phyloP scores from a whole-genome alignment of 139 green algal species.

The Ulvella scutata region DNA sequence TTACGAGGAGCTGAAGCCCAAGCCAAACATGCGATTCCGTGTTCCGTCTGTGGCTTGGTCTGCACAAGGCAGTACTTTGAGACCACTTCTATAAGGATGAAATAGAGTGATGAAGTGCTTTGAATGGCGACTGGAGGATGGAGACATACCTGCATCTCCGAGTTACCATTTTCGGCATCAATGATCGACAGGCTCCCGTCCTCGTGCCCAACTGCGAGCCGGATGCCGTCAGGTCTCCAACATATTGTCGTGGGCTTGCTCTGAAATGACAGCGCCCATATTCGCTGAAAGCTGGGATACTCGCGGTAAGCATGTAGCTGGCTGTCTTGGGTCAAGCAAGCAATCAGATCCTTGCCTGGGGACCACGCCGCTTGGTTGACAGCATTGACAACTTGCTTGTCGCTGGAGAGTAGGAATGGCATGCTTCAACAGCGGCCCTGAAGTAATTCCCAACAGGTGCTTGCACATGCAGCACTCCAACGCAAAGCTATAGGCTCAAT shows the following conservation, averaged over 20 bases:
- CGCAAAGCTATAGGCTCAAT: too few relatives aligned
- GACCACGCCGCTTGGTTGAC: not conserved
- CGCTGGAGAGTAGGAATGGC: not conserved
- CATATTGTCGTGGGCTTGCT: not conserved
- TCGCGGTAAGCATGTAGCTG: not conserved
- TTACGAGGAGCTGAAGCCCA: not conserved
- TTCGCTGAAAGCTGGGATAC: not conserved
- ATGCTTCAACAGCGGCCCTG: too few relatives aligned
- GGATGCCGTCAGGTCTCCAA: not conserved
- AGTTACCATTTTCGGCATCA: not conserved
- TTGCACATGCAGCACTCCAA: too few relatives aligned
- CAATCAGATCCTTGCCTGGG: not conserved
- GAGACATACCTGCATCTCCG: not conserved
- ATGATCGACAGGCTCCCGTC: not conserved
- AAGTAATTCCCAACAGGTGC: too few relatives aligned
- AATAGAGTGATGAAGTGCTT: too few relatives aligned
- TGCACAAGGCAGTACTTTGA: too few relatives aligned
- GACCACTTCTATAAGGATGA: too few relatives aligned
- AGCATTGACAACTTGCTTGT: not conserved
- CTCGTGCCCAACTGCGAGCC: not conserved
- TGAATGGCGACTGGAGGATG: not conserved
- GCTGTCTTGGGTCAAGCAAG: not conserved
- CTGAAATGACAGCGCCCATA: not conserved
- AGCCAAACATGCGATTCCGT: not conserved
- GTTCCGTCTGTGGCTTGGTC: not conserved